Conservation (phyloP, 768 basidiomycete genomes). For the Chiua virens region DNA sequence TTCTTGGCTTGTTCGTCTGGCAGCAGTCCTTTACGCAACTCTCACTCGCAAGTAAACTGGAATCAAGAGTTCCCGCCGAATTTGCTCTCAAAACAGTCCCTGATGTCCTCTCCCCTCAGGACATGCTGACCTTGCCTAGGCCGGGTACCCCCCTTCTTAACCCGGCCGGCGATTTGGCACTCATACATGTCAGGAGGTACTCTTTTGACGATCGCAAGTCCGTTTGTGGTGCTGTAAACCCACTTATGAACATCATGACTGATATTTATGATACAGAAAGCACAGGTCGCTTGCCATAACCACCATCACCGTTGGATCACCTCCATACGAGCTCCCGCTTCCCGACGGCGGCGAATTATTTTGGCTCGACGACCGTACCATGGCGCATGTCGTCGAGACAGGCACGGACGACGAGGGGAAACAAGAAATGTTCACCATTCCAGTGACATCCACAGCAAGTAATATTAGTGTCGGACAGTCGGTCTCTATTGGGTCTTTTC, state of each 20-base stretch:
- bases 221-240: constrained; percentile 22
- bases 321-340: constrained; percentile 58
- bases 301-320: constrained; percentile 50
- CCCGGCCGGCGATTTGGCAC: constrained; percentile 61
- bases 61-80: constrained; percentile 33
- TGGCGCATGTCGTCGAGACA: constrained; percentile 64
- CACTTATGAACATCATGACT: background rate
- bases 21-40: constrained; percentile 45
- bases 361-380: constrained; percentile 72
- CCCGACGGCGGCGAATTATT: constrained; percentile 72
- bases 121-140: constrained; percentile 67
- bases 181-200: constrained; percentile 66
- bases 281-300: constrained; percentile 65
- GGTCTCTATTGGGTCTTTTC: constrained; percentile 61
- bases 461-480: constrained; percentile 37
- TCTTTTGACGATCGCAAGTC: constrained; percentile 75
- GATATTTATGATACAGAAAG: constrained; percentile 49
- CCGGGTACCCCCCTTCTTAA: constrained; percentile 70
- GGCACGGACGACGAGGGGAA: constrained; percentile 46
- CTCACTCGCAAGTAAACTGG: constrained; percentile 14
- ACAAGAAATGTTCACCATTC: constrained; percentile 59
- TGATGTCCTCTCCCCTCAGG: constrained; percentile 67
- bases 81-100: constrained; percentile 61
- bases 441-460: constrained; percentile 45
- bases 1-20: constrained; percentile 51